Percentiles rank a stretch among this genome's conserved stretches.
These are phyloP conservation scores for Podosphaera xanthii DNA, from an alignment of 2,329 filamentous ascomycete genomes.

Conservation along the genomic window DNA sequence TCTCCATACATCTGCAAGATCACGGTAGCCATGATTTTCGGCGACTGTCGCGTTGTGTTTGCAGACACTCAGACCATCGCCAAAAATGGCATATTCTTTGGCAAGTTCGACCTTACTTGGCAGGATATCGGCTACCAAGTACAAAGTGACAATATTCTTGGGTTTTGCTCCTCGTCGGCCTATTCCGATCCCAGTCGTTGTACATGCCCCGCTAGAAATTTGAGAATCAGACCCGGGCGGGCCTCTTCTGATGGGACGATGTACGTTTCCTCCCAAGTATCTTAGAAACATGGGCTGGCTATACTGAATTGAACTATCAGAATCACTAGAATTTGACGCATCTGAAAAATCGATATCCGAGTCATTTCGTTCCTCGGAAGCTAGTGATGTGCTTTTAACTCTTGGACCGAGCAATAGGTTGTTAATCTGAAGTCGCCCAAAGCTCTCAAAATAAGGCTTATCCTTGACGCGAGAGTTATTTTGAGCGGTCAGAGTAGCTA, in stretches of 20 bases:
- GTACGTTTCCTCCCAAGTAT: constrained; percentile 9
- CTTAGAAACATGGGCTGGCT: constrained; percentile 10
- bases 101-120: constrained; percentile 62
- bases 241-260: constrained; percentile 9
- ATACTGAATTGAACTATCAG: constrained; percentile 13
- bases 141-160: constrained; percentile 52
- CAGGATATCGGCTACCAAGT: constrained; percentile 46
- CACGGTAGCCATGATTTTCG: constrained; percentile 41
- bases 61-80: constrained; percentile 61
- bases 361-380: constrained; percentile 17
- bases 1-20: constrained; percentile 65
- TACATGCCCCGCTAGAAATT: constrained; percentile 15
- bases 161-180: constrained; percentile 18
- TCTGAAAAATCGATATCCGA: constrained; percentile 18
- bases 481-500: constrained; percentile 24
- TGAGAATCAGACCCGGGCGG: constrained; percentile 16
- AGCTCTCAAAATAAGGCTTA: constrained; percentile 36
- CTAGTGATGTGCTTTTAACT: constrained; percentile 15
- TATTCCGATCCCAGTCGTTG: constrained; percentile 29
- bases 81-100: constrained; percentile 61
- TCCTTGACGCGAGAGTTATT: constrained; percentile 24
- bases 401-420: constrained; percentile 23
- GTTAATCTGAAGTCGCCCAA: constrained; percentile 30
- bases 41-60: constrained; percentile 64
- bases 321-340: constrained; percentile 15